Base-by-base conservation (phyloP, 768 basidiomycete genomes). In the Cytidiella melzeri region DNA sequence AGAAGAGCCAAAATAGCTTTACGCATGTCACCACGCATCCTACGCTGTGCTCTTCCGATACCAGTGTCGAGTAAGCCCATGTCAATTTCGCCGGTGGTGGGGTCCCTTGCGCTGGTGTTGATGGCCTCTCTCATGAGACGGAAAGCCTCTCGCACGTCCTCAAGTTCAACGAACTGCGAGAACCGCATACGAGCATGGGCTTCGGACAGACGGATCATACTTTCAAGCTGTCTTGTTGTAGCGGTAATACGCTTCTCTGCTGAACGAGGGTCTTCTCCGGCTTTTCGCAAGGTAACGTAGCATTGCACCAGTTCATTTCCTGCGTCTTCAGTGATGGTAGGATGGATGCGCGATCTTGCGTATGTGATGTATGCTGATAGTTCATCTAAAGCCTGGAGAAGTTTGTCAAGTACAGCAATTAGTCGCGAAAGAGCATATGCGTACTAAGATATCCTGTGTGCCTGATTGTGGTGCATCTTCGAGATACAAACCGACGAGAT, bases 121-220 rank as follows among this genome's bases (percentile, higher is more conserved):
- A 99, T 88, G 3, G 95, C 96, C 64, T 95, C 92, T 41, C 91
- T 83, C 85, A 99, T 98, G 57, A 99, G 77, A n/a, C 96, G 76
- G 60, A 78, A 83, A 1, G 95, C 93, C 66, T 98, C 96, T 53
- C 77, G 73, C 25, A 98, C 96, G 61, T 98, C 96, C 47, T 73
- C 68, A 40, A 89, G 68, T 61, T 94, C 90, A 34, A 99, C 95
- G 45, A 78, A 77, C n/a, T 82, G 74, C 18, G 86, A 87, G 66
- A 96, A 87, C 0, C 93, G 80, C 96, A 98, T 97, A 26, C 94
- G 79, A 3, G 96, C 94, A 63, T 99, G 96, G 0, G 88, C 96
- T 68, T 99, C 96, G 0, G 88, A 86, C 23, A 99, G 80, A 4
- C 94, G 87, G 60, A 99, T 96, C 82, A 99, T 90, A 57, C 85